Evolutionary conservation across 768 basidiomycete species (phyloP), one percentile per base, ranked within the genome.

Genomic region (Suillus clintonianus): DNA sequence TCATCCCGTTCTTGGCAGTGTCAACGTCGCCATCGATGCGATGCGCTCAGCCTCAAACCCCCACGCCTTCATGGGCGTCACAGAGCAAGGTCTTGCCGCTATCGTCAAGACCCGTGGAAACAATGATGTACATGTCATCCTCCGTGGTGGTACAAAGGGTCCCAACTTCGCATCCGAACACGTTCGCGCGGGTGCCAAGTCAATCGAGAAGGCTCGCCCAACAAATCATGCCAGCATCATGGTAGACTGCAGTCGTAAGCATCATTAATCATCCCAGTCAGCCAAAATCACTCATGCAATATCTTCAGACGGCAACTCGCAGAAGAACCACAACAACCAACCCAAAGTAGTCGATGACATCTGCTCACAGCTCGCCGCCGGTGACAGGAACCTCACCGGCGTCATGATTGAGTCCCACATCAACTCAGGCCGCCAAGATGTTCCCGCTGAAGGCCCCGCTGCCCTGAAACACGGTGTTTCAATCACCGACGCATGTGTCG

Each of bases 331-430:
- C 81, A 85, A 86, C 71, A 97, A 96, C 78, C 96, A 97, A 76
- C 89, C 95, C 19, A 87, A 87, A 68, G 93, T 94, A 48, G 71
- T 93, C 62, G 83, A 86, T 67, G 77, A 85, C 75, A 85, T 94
- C 70, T 88, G 87, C 76, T 78, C 76, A 3, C 97, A 99, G 77
- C 85, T 99, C 60, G 77, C 75, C 7, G 83, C 84, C 8, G 94
- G 94, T 32, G 80, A 83, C 61, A 81, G 76, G 63, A 81, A 83
- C 69, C 90, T 99, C 77, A 93, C 93, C 5, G 97, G 97, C 53
- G 94, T 98, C 62, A 99, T 99, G 97, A 86, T 99, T 73, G 97
- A 99, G 79, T 92, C 90, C 14, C 91, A 98, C 76, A 89, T 99
- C 77, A 90, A 92, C 72, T 90, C 89, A 57, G 97, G 97, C 22